A percentile compares a stretch with the other conserved stretches of the same genome.
phyloP scores from a whole-genome alignment of 345 rosid genomes.

The Aegle marmelos region DNA sequence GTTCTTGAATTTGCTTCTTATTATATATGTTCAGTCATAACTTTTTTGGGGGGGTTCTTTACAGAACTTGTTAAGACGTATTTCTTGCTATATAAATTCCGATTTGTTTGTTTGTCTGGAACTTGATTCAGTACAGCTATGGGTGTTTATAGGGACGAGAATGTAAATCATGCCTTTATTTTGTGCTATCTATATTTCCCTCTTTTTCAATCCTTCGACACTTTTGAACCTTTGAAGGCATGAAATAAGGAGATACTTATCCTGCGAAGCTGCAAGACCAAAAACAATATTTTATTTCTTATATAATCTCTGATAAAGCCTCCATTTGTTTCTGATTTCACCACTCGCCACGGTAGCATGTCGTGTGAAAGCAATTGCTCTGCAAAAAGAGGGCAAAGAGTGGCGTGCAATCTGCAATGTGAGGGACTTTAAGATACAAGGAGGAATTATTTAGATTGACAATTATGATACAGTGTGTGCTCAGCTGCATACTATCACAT shows the following conservation, averaged over 20 bases:
- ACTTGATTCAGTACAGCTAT: neutral
- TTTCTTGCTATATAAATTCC: neutral
- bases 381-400: neutral
- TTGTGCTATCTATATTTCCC: neutral
- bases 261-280: no score
- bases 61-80: neutral
- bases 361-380: neutral
- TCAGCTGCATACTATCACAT: no score
- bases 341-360: neutral
- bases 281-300: no score
- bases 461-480: neutral
- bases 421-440: neutral
- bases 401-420: neutral
- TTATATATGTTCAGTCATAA: neutral
- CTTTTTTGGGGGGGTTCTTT: conserved; percentile 4
- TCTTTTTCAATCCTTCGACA: neutral
- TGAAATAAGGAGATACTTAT: neutral
- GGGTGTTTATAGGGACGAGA: neutral
- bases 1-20: neutral
- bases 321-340: neutral
- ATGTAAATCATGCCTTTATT: no score
- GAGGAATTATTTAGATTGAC: neutral
- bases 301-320: neutral
- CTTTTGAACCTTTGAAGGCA: conserved; percentile 7
- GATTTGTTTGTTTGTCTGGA: neutral